Evolutionary conservation across 768 basidiomycete genomes (phyloP), one percentile per base, ranked within the genome.

Genomic region (Saitozyma sp.): DNA sequence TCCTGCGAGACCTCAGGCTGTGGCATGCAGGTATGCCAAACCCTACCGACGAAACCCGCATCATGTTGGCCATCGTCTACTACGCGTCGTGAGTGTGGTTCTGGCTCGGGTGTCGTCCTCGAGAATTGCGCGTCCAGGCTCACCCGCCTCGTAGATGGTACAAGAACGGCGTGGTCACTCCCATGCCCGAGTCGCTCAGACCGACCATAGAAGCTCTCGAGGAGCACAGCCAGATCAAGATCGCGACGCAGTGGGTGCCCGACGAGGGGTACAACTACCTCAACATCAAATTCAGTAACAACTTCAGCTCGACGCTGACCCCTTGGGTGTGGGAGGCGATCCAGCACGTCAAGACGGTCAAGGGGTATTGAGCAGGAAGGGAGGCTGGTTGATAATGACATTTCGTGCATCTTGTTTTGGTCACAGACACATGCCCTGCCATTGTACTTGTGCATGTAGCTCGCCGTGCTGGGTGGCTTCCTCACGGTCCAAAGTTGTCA

Each of bases 21-120:
- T 61, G 59, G 59, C 59, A 60, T 19, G 59, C 59, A 14, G 59
- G 59, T 9, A 60, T 60, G 59, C 59, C 59, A 8, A 60, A 60
- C 42, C 59, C 59, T 2, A 60, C 59, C 11, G 7, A 52, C 19
- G 19, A 60, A 4, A 54, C 43, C 20, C 59, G 59, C 8, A 60
- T 46, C 20, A 53, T 60, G 50, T 51, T 60, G 9, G n/a, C 59
- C 9, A 19, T 60, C 37, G n/a, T 20, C 11, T 60, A 39, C 42
- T 60, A 46, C 19, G 59, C 59, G 16, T 10, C 13, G 59, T 60
- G 38, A 60, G 59, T 60, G 10, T 5, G 29, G 29, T 29, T 29
- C 29, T 29, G 29, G 2, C 29, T 29, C 29, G 29, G 29, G 29
- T 29, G 29, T 29, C 5, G 29, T 29, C 2, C 29, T 29, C 5